Conservation (phyloP, 1,139 yeast species). For the Oligophagozyma castellii region DNA sequence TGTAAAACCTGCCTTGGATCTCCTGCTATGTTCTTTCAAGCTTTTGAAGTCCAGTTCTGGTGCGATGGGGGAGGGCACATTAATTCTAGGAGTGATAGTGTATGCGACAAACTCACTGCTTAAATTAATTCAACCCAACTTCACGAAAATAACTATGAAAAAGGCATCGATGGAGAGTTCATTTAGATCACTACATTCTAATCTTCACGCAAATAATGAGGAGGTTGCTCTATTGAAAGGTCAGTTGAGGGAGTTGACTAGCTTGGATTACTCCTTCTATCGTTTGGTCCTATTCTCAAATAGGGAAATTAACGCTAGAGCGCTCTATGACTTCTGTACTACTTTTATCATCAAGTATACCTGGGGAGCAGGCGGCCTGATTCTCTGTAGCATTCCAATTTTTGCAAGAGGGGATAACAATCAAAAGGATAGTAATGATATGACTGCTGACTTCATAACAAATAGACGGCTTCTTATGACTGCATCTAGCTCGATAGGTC, state of each 20-base stretch:
- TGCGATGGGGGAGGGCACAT: slow-evolving; percentile 73
- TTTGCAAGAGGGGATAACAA: slow-evolving; percentile 38
- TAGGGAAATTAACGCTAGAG: slow-evolving; percentile 64
- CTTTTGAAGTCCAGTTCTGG: slow-evolving; percentile 45
- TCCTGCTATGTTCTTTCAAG: slow-evolving; percentile 71
- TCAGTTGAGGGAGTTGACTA: slow-evolving; percentile 64
- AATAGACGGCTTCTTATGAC: slow-evolving; percentile 73
- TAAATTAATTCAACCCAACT: slow-evolving; percentile 76
- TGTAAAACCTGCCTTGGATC: slow-evolving; percentile 72
- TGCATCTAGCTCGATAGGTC: slow-evolving; percentile 81
- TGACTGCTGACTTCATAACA: slow-evolving; percentile 74
- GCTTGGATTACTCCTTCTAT: slow-evolving; percentile 69
- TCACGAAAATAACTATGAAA: slow-evolving; percentile 67
- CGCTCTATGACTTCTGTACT: slow-evolving; percentile 63
- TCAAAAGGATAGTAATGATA: slow-evolving; percentile 37
- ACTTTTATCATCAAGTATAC: slow-evolving; percentile 80
- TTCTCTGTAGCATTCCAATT: slow-evolving; percentile 79
- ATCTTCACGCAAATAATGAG: slow-evolving; percentile 65
- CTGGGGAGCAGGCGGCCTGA: slow-evolving; percentile 92
- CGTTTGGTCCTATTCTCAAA: slow-evolving; percentile 68
- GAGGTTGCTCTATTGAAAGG: slow-evolving; percentile 83
- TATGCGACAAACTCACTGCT: slow-evolving; percentile 67
- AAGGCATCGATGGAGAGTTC: slow-evolving; percentile 78
- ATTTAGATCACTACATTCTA: slow-evolving; percentile 70
- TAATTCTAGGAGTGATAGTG: slow-evolving; percentile 67